Evolutionary conservation across 495 filamentous ascomycete species (phyloP).

Genomic region (Cercophora samala): DNA sequence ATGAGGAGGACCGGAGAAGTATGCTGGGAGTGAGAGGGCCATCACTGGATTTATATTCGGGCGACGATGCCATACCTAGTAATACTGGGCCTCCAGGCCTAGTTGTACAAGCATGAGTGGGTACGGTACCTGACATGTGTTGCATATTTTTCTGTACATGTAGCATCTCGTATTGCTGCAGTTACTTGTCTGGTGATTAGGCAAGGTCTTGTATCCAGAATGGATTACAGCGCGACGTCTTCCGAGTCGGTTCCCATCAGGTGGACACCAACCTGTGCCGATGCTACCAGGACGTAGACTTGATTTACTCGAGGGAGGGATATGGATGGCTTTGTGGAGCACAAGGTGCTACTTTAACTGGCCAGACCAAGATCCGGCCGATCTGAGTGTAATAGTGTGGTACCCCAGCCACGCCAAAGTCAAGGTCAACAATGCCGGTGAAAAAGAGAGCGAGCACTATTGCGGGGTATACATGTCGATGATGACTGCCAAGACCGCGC

Average conservation of each 20-base stretch:
- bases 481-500: neutral
- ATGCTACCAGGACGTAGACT: neutral
- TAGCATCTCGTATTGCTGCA: conserved; percentile 5
- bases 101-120: neutral
- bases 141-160: conserved; percentile 1
- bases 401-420: neutral
- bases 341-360: neutral
- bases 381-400: neutral
- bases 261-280: neutral
- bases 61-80: neutral
- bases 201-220: neutral
- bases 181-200: neutral
- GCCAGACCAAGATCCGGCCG: neutral
- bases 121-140: neutral
- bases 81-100: neutral
- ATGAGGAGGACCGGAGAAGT: neutral
- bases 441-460: neutral
- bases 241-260: neutral
- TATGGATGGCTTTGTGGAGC: neutral
- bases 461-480: neutral
- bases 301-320: neutral
- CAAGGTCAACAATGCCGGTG: neutral
- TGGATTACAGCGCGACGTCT: neutral
- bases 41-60: neutral
- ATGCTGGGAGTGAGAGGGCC: neutral